Evolutionary conservation across 305 asterid genomes (phyloP).

Genomic region (Solanum chacoense): DNA sequence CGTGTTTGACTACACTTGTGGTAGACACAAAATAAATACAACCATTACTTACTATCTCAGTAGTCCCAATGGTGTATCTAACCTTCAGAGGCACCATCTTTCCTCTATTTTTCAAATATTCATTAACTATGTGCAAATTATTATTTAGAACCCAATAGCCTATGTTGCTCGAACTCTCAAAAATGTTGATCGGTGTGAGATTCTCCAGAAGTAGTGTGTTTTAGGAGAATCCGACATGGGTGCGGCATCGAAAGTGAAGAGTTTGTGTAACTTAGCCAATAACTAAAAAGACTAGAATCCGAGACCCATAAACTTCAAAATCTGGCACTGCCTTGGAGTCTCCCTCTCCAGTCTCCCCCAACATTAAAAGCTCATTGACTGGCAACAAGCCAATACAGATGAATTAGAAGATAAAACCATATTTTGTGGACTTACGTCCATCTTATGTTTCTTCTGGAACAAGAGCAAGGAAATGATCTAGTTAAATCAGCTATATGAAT

Average conservation of each 20-base stretch:
- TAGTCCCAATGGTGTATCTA: neutral
- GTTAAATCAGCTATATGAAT: neutral
- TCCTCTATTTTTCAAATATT: neutral
- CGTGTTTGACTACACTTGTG: neutral
- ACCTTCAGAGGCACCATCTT: neutral
- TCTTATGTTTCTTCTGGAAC: neutral
- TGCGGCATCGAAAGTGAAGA: neutral
- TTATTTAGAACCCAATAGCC: neutral
- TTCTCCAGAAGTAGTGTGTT: neutral
- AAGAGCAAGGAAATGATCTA: neutral
- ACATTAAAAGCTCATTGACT: neutral
- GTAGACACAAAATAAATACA: neutral
- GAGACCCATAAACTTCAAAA: neutral
- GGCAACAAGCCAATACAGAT: neutral
- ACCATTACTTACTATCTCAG: neutral
- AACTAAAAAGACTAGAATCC: neutral
- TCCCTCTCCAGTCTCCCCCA: neutral
- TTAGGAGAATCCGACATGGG: neutral
- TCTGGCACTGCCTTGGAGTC: neutral
- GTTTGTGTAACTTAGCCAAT: neutral
- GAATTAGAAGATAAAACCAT: neutral
- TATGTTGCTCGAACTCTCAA: neutral
- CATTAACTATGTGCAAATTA: neutral
- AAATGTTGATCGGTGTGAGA: neutral
- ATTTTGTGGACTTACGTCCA: neutral